Evolutionary conservation across 495 filamentous ascomycete genomes (phyloP).

Genomic region (Darksidea phi): DNA sequence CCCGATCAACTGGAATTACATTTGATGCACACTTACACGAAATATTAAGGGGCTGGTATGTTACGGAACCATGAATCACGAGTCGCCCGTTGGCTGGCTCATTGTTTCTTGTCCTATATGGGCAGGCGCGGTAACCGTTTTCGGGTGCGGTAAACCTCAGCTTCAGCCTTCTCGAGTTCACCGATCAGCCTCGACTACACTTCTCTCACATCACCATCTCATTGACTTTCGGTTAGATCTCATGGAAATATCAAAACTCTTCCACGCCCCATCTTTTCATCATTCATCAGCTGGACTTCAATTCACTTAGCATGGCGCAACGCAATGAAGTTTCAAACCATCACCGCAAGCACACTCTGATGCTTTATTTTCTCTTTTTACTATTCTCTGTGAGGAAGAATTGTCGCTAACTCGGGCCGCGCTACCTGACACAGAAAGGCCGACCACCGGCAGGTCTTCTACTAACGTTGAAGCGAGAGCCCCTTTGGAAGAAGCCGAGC

Average conservation of each 20-base stretch:
- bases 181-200: neutral
- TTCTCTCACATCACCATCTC: neutral
- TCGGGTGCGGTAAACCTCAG: neutral
- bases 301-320: neutral
- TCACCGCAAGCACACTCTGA: neutral
- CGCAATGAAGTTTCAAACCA: neutral
- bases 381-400: neutral
- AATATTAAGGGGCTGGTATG: too few species aligned
- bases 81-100: too few species aligned
- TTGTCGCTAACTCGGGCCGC: too few species aligned
- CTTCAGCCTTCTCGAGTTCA: neutral
- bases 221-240: neutral
- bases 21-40: too few species aligned
- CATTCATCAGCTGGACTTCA: neutral
- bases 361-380: neutral
- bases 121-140: neutral
- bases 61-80: too few species aligned
- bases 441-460: too few species aligned
- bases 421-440: too few species aligned
- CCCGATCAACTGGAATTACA: too few species aligned
- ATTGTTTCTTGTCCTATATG: too few species aligned
- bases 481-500: neutral
- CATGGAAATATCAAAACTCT: neutral
- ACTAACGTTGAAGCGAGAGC: neutral
- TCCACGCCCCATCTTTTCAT: neutral